Percentiles rank a stretch among this genome's conserved stretches.
phyloP scores from a whole-genome alignment of 2,329 filamentous ascomycete species.

The Hymenoscyphus repandus region DNA sequence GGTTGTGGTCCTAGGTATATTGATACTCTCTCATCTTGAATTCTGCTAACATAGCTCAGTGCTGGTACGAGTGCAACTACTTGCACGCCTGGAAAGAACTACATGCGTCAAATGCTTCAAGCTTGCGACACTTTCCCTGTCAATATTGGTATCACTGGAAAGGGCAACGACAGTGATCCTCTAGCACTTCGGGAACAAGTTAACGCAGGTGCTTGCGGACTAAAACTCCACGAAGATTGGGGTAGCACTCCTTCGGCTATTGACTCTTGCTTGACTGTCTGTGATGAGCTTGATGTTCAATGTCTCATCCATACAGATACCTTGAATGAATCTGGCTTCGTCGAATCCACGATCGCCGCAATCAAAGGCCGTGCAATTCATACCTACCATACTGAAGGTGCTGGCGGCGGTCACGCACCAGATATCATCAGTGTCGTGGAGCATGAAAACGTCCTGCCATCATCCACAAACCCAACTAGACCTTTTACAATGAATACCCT shows the following conservation, averaged over 20 bases:
- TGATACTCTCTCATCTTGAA: not conserved
- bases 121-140: slow-evolving; percentile 76
- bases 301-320: slow-evolving; percentile 95
- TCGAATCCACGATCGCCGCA: slow-evolving; percentile 82
- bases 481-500: slow-evolving; percentile 89
- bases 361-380: slow-evolving; percentile 87
- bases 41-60: slow-evolving; percentile 36
- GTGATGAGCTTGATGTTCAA: slow-evolving; percentile 88
- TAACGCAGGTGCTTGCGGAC: slow-evolving; percentile 76
- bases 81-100: slow-evolving; percentile 79
- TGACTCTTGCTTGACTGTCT: slow-evolving; percentile 77
- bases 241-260: slow-evolving; percentile 87
- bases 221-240: slow-evolving; percentile 97
- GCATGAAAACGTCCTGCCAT: slow-evolving; percentile 80
- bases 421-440: slow-evolving; percentile 95
- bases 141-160: slow-evolving; percentile 87
- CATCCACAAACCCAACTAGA: slow-evolving; percentile 85
- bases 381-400: slow-evolving; percentile 95
- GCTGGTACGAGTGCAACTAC: slow-evolving; percentile 89
- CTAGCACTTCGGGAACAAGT: slow-evolving; percentile 72
- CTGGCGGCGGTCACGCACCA: slow-evolving; percentile 88
- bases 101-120: slow-evolving; percentile 86
- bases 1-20: slow-evolving; percentile 79
- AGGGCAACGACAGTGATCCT: slow-evolving; percentile 79
- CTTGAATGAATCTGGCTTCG: slow-evolving; percentile 94